Evolutionary conservation across 83 land plant genomes (phyloP).

Genomic region (Picea abies): DNA sequence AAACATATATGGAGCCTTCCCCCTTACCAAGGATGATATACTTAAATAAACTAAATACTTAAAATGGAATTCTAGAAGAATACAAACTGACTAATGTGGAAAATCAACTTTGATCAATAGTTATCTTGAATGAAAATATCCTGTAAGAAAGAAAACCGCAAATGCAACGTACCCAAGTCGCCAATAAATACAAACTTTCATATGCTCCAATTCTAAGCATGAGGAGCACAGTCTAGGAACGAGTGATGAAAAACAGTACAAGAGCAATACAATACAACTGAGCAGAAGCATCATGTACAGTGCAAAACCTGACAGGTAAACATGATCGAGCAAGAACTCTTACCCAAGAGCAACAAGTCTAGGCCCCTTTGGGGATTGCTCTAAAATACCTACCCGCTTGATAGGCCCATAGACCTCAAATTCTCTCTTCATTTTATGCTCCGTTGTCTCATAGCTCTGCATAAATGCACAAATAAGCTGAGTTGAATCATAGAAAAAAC

Average conservation of each 20-base stretch:
- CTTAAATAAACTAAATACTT: slow-evolving; percentile 9
- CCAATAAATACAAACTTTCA: slow-evolving; percentile 8
- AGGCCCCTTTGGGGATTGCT: slow-evolving; percentile 32
- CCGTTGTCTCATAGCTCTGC: slow-evolving; percentile 98
- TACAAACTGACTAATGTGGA: not conserved
- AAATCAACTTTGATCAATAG: slow-evolving; percentile 10
- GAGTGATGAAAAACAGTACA: slow-evolving; percentile 1
- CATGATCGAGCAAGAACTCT: slow-evolving; percentile 22
- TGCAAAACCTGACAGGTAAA: not conserved
- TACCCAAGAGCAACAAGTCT: slow-evolving; percentile 34
- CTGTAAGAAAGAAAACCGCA: slow-evolving; percentile 8
- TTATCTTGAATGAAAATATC: not conserved
- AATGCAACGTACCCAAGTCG: slow-evolving; percentile 9
- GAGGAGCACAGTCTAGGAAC: not conserved
- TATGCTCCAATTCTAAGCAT: slow-evolving; percentile 19
- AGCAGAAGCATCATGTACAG: not conserved
- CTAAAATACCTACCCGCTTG: slow-evolving; percentile 90
- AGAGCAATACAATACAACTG: slow-evolving; percentile 19
- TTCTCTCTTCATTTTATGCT: slow-evolving; percentile 96
- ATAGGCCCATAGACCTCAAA: slow-evolving; percentile 99
- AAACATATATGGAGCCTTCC: slow-evolving; percentile 30
- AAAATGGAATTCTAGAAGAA: slow-evolving; percentile 12
- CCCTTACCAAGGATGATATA: slow-evolving; percentile 84
- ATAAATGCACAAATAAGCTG: slow-evolving; percentile 6
- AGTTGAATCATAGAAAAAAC: slow-evolving; percentile 17